These are phyloP conservation scores for Citrus reticulata DNA, from an alignment of 345 rosid genomes.

Conservation along the genomic window DNA sequence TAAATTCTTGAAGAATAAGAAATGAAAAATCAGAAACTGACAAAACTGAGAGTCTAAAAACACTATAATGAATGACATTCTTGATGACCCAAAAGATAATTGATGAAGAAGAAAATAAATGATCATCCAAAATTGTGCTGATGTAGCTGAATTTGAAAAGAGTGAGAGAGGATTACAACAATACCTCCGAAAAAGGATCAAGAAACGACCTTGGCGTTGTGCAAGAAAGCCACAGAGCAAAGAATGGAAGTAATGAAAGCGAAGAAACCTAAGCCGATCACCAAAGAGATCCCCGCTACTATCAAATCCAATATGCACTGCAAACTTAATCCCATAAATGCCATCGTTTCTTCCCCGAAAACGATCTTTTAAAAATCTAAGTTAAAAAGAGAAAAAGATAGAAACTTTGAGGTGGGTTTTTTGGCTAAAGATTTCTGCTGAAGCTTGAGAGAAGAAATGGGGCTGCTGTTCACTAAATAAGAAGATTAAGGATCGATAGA, in stretches of 20 bases:
- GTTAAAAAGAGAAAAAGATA: neutral
- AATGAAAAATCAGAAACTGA: neutral
- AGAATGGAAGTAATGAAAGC: conserved; percentile 62
- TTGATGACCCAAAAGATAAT: neutral
- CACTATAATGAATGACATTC: neutral
- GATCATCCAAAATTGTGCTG: neutral
- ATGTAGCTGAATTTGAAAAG: neutral
- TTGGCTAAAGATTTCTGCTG: neutral
- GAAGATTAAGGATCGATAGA: neutral
- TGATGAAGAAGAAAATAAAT: neutral
- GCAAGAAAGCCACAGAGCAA: conserved; percentile 78
- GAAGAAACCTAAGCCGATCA: conserved; percentile 71
- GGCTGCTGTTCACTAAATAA: neutral
- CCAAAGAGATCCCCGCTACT: conserved; percentile 73
- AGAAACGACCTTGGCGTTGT: conserved; percentile 50
- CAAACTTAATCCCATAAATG: conserved; percentile 46
- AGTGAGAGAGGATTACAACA: neutral
- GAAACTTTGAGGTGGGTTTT: neutral
- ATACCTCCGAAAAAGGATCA: conserved; percentile 14
- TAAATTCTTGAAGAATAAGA: neutral
- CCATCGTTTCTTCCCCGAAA: conserved; percentile 12
- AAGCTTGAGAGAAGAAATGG: neutral
- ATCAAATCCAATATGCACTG: conserved; percentile 60
- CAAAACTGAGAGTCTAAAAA: neutral
- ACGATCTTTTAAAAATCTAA: too few species aligned